A percentile compares a stretch with the other conserved stretches of the same genome.
phyloP scores from a whole-genome alignment of 352 stramenopile species.

The Pythium plurisporium region DNA sequence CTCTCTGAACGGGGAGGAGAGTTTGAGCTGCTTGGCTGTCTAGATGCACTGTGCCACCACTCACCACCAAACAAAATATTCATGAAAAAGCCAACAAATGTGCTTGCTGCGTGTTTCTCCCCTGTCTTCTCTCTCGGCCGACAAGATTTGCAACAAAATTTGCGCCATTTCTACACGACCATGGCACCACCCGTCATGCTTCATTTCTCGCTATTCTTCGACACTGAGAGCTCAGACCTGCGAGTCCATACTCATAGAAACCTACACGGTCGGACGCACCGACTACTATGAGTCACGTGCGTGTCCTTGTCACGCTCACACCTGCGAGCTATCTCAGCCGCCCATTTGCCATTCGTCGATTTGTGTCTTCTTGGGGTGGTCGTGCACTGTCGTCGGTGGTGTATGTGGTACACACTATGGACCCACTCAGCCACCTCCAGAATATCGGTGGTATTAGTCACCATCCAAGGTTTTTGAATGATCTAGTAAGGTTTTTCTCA shows the following conservation, averaged over 20 bases:
- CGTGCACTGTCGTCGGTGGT: background rate
- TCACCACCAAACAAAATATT: slow-evolving; percentile 22
- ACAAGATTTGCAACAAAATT: too few species aligned
- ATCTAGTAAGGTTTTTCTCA: slow-evolving; percentile 14
- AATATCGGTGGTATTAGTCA: slow-evolving; percentile 15
- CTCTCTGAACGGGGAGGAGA: slow-evolving; percentile 14
- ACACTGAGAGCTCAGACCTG: too few species aligned
- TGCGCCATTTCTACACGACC: too few species aligned
- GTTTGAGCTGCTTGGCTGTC: slow-evolving; percentile 23
- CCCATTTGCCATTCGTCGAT: slow-evolving; percentile 14
- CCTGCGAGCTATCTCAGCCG: slow-evolving; percentile 5
- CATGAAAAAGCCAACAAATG: slow-evolving; percentile 13
- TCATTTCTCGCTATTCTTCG: too few species aligned
- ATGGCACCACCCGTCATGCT: too few species aligned
- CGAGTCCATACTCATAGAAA: too few species aligned
- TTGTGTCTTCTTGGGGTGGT: background rate
- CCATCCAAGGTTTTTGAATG: slow-evolving; percentile 13
- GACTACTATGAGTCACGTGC: too few species aligned
- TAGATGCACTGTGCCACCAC: slow-evolving; percentile 22
- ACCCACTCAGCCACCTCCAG: slow-evolving; percentile 8
- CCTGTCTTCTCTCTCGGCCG: too few species aligned
- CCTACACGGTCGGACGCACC: too few species aligned
- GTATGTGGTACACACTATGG: background rate
- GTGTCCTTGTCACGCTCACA: too few species aligned
- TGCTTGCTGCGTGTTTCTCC: background rate